Evolutionary conservation across 169 alveolate species (phyloP).

Genomic region (Miamiensis avidus): DNA sequence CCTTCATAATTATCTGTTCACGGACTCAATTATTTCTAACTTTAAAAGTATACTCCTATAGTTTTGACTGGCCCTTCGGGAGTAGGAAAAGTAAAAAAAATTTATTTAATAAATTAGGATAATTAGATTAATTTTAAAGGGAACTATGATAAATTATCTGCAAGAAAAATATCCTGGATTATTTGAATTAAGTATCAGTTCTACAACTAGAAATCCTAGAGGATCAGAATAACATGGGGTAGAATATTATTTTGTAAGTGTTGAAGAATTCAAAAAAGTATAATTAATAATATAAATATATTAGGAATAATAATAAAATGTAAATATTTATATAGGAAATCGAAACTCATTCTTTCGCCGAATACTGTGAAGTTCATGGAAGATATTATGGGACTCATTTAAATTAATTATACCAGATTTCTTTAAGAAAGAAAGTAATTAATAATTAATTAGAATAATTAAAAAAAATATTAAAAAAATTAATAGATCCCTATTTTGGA

Average conservation of each 20-base stretch:
- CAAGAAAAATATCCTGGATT: conserved; percentile 56
- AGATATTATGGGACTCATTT: conserved; percentile 86
- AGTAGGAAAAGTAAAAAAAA: conserved; percentile 89
- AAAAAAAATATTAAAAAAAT: too few relatives aligned
- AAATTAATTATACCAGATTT: conserved; percentile 69
- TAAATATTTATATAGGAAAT: conserved; percentile 50
- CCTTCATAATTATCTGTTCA: not conserved
- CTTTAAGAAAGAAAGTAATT: conserved; percentile 52
- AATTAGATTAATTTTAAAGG: conserved; percentile 62
- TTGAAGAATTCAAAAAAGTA: conserved; percentile 71
- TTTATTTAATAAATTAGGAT: conserved; percentile 16
- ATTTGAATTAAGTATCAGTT: conserved; percentile 80
- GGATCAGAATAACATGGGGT: conserved; percentile 84
- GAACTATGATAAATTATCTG: conserved; percentile 76
- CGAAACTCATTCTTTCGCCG: conserved; percentile 78
- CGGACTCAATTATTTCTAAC: not conserved
- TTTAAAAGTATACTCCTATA: conserved; percentile 48
- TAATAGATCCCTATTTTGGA: conserved; percentile 78
- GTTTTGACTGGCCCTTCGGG: conserved; percentile 93
- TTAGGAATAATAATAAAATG: too few relatives aligned
- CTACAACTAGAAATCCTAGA: conserved; percentile 87
- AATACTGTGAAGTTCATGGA: conserved; percentile 79
- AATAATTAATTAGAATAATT: too few relatives aligned
- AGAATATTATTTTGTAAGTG: conserved; percentile 79
- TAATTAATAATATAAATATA: too few relatives aligned